phyloP scores from a whole-genome alignment of 1,284 basidiomycete genomes.

The Sporisorium graminicola region DNA sequence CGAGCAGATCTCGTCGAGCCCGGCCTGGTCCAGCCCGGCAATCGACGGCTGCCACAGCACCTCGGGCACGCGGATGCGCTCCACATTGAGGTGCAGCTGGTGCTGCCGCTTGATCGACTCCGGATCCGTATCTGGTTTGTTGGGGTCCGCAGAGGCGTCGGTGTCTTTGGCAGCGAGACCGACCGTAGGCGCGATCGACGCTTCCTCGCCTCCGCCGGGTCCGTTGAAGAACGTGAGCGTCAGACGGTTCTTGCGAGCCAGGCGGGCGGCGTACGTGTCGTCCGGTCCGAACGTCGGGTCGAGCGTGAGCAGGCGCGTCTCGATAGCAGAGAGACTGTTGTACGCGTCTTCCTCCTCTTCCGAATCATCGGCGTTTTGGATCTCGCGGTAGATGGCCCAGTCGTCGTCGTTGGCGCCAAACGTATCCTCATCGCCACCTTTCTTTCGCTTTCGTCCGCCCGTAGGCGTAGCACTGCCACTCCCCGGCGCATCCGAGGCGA shows the following conservation, averaged over 20 bases:
- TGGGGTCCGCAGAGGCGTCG: slow-evolving; percentile 72
- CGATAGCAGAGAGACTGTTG: slow-evolving; percentile 79
- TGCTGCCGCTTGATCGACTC: slow-evolving; percentile 75
- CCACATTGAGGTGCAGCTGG: slow-evolving; percentile 91
- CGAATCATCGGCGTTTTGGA: slow-evolving; percentile 86
- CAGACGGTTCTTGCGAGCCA: slow-evolving; percentile 83
- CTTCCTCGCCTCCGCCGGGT: slow-evolving; percentile 53
- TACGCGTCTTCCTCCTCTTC: slow-evolving; percentile 96
- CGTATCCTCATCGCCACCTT: slow-evolving; percentile 79
- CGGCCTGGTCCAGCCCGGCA: slow-evolving; percentile 94
- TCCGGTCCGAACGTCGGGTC: slow-evolving; percentile 86
- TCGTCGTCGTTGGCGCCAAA: slow-evolving; percentile 96
- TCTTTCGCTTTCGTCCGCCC: slow-evolving; percentile 50
- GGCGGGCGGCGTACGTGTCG: slow-evolving; percentile 84
- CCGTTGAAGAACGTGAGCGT: slow-evolving; percentile 82
- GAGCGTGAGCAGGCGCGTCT: slow-evolving; percentile 83
- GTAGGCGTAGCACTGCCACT: slow-evolving; percentile 44
- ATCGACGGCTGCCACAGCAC: slow-evolving; percentile 92
- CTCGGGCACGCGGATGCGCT: slow-evolving; percentile 92
- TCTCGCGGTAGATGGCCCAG: slow-evolving; percentile 98
- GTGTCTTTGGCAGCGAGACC: slow-evolving; percentile 53
- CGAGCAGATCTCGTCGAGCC: slow-evolving; percentile 88
- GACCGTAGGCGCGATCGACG: slow-evolving; percentile 19
- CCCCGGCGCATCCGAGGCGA: slow-evolving; percentile 77
- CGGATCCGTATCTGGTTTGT: slow-evolving; percentile 51